Evolutionary conservation across 1,284 basidiomycete species (phyloP), one percentile per base, ranked within the genome.

Genomic region (Boletus sp.): DNA sequence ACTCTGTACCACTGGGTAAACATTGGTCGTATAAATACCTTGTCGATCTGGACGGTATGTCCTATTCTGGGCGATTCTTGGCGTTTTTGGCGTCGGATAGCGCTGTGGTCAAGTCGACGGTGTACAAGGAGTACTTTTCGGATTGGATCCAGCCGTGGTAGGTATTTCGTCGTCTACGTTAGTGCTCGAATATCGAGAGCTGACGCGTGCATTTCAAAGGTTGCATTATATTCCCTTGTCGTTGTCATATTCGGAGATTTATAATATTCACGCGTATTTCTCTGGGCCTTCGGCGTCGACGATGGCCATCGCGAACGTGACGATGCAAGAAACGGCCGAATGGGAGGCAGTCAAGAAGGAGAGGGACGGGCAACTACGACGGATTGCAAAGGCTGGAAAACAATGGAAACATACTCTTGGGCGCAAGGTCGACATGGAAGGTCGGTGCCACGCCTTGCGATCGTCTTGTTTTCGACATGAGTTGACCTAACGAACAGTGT

Each of bases 11-110:
- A 5, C 72, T 96, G 1, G 90, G 91, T 4, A 79, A 84, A 53
- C 87, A 92, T 60, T 96, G 94, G 94, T 76, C 83, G 46, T 90
- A 94, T 73, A 95, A 95, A 70, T 94, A 94, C 62, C 74, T 95
- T 20, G 71, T 94, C 53, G 94, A 96, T 68, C 68, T 96, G 46
- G 94, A 96, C 63, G 94, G 94, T 29, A 92, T 92, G 85, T 87
- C 89, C n/a, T 96, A 96, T 65, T 92, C 88, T 33, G 94, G 88
- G 5, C 76, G 89, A 39, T 90, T 95, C 65, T 82, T 94, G 71
- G 82, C 89, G 0, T 85, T 92, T 59, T 72, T 95, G 67, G 90
- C 89, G 40, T 87, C 81, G 41, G 90, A 94, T 65, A 93, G 90
- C 57, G 93, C 86, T 0, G 88, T 92, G 8, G 66, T 97, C 55